phyloP scores from a whole-genome alignment of 805 yeast genomes.

The Monosporozyma aerobia region DNA sequence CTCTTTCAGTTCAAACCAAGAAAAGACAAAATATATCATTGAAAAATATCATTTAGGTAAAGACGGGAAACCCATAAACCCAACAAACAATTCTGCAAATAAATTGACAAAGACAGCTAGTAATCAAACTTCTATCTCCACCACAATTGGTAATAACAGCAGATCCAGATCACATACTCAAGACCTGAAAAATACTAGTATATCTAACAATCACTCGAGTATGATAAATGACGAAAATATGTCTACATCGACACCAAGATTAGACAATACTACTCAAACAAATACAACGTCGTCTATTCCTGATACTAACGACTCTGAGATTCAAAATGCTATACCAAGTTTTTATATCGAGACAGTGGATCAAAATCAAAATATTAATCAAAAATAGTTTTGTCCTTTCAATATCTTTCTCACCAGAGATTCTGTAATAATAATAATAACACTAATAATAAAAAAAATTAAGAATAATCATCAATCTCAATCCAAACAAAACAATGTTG shows the following conservation, averaged over 20 bases:
- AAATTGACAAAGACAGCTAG: background rate
- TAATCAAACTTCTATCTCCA: background rate
- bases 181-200: background rate
- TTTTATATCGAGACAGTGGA: slow-evolving; percentile 7
- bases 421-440: background rate
- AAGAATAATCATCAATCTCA: background rate
- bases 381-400: background rate
- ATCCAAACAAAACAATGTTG: background rate
- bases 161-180: background rate
- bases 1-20: slow-evolving; percentile 47
- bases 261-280: slow-evolving; percentile 11
- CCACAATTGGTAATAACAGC: background rate
- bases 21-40: slow-evolving; percentile 41
- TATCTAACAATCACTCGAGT: background rate
- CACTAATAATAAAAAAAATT: background rate
- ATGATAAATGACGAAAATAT: background rate
- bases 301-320: slow-evolving; percentile 17
- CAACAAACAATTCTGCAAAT: background rate
- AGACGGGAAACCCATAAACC: slow-evolving; percentile 5
- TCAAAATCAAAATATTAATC: slow-evolving; percentile 1
- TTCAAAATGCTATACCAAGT: slow-evolving; percentile 10
- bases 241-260: slow-evolving; percentile 7
- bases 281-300: slow-evolving; percentile 19
- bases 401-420: background rate
- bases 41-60: slow-evolving; percentile 5